Evolutionary conservation across 345 rosid genomes (phyloP).

Genomic region (Acer negundo): DNA sequence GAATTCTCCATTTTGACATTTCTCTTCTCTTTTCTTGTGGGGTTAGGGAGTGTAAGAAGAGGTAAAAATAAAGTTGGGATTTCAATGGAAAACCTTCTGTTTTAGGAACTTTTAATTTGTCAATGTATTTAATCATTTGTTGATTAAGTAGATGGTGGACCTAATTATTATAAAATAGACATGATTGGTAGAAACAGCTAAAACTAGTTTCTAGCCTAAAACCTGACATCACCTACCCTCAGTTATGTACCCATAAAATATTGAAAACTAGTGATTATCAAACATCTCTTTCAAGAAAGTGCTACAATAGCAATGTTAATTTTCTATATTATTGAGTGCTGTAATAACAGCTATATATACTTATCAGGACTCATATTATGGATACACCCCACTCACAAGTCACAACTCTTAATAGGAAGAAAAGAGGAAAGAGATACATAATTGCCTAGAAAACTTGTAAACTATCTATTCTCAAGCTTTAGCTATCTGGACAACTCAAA

Average conservation of each 20-base stretch:
- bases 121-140: neutral
- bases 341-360: neutral
- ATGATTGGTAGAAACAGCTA: constrained; percentile 8
- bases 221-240: constrained; percentile 23
- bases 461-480: neutral
- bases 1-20: constrained; percentile 36
- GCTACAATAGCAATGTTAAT: neutral
- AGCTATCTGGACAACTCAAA: constrained; percentile 20
- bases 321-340: neutral
- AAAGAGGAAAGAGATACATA: neutral
- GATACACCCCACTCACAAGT: neutral
- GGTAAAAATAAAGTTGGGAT: constrained; percentile 38
- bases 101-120: neutral
- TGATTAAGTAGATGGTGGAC: neutral
- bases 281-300: constrained; percentile 1
- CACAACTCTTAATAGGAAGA: neutral
- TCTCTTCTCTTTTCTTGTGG: constrained; percentile 22
- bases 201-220: neutral
- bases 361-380: neutral
- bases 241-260: neutral
- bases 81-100: constrained; percentile 11
- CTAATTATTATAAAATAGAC: neutral
- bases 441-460: neutral
- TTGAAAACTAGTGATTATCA: neutral
- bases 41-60: constrained; percentile 34